Evolutionary conservation across 257 asterid species (phyloP), one percentile per base, ranked within the genome.

Genomic region (Solanum arcanum): DNA sequence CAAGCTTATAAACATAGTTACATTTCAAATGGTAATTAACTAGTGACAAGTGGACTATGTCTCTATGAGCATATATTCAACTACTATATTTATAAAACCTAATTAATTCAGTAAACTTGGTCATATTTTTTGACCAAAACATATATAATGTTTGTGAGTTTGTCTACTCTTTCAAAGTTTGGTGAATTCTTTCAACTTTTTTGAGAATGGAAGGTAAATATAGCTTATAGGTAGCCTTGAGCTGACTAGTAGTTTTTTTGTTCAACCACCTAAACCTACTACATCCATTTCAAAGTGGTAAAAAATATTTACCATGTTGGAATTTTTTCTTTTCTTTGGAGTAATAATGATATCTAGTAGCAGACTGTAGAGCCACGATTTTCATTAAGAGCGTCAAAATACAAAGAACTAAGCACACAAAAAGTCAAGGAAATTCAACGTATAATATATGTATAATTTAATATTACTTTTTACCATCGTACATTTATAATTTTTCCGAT

Each of bases 201-300:
- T 47, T 10, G 42, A 80, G 27, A 80, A 46, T 46, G 41, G 66
- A 78, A 46, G 27, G 47, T 37, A 73, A 37, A 73, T 9, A 73
- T 35, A 37, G 9, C n/a, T 3, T 69, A 33, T 33, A 29, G 41
- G 27, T 35, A 18, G 47, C 35, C 80, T 2, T 18, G 16, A 73
- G 80, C 47, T 73, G 39, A 78, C 41, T 78, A 78, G 25, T 47
- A 46, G 66, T 47, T 81, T 29, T 81, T 81, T 49, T 81, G 69
- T 81, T 81, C 85, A 81, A 81, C 85, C 16, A 81, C 85, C 27
- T 11, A 3, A 81, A 81, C 69, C 85, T 81, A 80, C 66, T 47
- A 29, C 66, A 31, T 29, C 85, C 85, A 81, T 29, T 49, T 49
- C 20, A 18, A 18, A 81, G 69, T 27, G 29, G 21, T 47, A 81